Conservation (phyloP, 1,284 basidiomycete genomes). For the Tylopilus sp. region DNA sequence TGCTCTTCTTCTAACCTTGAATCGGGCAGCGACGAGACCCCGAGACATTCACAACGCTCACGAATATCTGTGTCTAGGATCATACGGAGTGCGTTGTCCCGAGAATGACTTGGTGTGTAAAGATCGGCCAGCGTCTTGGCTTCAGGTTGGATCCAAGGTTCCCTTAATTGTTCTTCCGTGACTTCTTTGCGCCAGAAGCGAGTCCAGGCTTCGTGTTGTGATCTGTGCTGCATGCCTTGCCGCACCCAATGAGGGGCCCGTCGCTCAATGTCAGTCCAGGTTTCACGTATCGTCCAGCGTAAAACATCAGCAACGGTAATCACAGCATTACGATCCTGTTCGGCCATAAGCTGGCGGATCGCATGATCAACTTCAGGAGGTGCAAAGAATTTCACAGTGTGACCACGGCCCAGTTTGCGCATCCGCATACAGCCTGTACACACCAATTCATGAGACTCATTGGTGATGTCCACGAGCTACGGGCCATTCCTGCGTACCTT, state of each 20-base stretch:
- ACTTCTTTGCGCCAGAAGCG: conserved; percentile 3
- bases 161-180: conserved; percentile 21
- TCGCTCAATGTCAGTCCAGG: conserved; percentile 53
- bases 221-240: conserved; percentile 50
- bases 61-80: conserved; percentile 37
- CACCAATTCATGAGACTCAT: not conserved
- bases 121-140: conserved; percentile 49
- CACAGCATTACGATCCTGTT: conserved; percentile 26
- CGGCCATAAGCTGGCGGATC: conserved; percentile 44
- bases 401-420: conserved; percentile 58
- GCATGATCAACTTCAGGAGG: conserved; percentile 53
- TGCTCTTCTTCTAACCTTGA: conserved; percentile 54
- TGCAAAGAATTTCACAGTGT: conserved; percentile 59
- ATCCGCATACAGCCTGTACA: conserved; percentile 56
- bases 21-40: conserved; percentile 26
- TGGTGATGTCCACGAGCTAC: not conserved
- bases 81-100: not conserved
- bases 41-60: conserved; percentile 39
- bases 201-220: too few species aligned
- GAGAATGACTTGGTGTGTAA: conserved; percentile 32
- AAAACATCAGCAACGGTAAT: conserved; percentile 47
- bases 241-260: conserved; percentile 31
- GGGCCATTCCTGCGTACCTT: conserved; percentile 50
- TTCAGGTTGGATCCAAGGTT: conserved; percentile 49
- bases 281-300: conserved; percentile 57